Base-by-base conservation (phyloP, 306 rosid genomes). In the Cicer pinnatifidum region DNA sequence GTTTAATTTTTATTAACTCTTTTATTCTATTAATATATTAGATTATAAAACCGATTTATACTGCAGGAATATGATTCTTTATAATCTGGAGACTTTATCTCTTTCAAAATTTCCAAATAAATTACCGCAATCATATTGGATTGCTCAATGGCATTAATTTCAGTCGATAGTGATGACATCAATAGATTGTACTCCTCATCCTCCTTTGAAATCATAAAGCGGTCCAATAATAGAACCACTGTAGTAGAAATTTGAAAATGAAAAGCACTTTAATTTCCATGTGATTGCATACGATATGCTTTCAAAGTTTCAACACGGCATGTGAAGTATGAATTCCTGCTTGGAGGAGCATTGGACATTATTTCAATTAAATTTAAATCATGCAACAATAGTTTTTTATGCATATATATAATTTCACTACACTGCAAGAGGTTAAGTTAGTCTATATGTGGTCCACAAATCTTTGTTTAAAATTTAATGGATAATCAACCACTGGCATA, bases 271-370 rank as follows among this genome's bases (percentile, higher is more conserved):
- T 17, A 15, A 39, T 15, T 63, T 75, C 74, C 81, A 81, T 57
- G 84, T 76, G 81, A 64, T 70, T 13, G 70, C 75, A 64, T 64
- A 57, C 40, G 62, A 75, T 76, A 70, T 81, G 84, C 39, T 70
- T 75, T 62, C 53, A 59, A 69, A 60, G 60, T 73, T 46, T 76
- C 44, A 78, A 59, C 81, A 81, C 56, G 1, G 41, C 84, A 81
- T 40, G 81, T 81, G 84, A 75, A 63, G 63, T 61, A 50, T 44
- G 66, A 59, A 59, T 73, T 75, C 78, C 56, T 20, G 11, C 23
- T 12, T 69, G 19, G 41, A 53, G 47, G 41, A 75, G 37, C 45
- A 41, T 12, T 66, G 70, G 56, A 56, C 47, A 69, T 43, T 10
- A 79, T 9, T 79, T 57, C 10, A 57, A 23, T 56, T 7, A n/a